These are phyloP conservation scores for Lachnellula suecica DNA, from an alignment of 2,329 filamentous ascomycete genomes.

Conservation along the genomic window DNA sequence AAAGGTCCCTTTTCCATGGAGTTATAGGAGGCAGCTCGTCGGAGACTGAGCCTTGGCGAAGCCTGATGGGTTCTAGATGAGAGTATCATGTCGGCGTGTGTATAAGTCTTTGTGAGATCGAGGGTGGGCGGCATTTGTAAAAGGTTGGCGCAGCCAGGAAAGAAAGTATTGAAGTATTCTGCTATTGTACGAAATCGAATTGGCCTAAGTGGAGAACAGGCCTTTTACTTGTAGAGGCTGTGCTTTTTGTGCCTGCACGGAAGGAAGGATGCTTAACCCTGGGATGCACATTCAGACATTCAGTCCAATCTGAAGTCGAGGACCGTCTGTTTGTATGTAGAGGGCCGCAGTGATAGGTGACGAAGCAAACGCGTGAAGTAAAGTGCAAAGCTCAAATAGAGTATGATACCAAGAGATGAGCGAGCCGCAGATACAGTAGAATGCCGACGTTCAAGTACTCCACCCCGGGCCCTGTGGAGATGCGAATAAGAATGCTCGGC, in stretches of 20 bases:
- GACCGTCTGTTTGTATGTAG: neutral
- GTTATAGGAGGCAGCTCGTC: constrained; percentile 57
- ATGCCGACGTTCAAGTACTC: neutral
- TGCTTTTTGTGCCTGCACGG: constrained; percentile 27
- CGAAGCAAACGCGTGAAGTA: constrained; percentile 21
- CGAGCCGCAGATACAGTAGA: neutral
- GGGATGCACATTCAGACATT: constrained; percentile 20
- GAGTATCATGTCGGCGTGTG: constrained; percentile 36
- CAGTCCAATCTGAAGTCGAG: constrained; percentile 4
- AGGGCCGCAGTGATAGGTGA: constrained; percentile 4
- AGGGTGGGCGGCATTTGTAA: constrained; percentile 29
- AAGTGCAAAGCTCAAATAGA: constrained; percentile 3
- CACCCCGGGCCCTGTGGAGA: neutral
- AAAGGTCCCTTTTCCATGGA: constrained; percentile 51
- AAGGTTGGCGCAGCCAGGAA: constrained; percentile 31
- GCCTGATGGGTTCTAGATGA: constrained; percentile 25
- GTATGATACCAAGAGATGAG: neutral
- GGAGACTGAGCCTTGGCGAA: constrained; percentile 56
- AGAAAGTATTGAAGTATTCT: constrained; percentile 20
- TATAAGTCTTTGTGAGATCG: constrained; percentile 36
- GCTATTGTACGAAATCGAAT: constrained; percentile 13
- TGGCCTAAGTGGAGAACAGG: neutral
- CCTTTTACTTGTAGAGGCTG: constrained; percentile 1
- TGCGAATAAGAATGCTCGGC: neutral
- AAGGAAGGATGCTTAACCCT: constrained; percentile 6